Base-by-base conservation (phyloP, 805 yeast genomes). In the Zygosaccharomyces bailii region DNA sequence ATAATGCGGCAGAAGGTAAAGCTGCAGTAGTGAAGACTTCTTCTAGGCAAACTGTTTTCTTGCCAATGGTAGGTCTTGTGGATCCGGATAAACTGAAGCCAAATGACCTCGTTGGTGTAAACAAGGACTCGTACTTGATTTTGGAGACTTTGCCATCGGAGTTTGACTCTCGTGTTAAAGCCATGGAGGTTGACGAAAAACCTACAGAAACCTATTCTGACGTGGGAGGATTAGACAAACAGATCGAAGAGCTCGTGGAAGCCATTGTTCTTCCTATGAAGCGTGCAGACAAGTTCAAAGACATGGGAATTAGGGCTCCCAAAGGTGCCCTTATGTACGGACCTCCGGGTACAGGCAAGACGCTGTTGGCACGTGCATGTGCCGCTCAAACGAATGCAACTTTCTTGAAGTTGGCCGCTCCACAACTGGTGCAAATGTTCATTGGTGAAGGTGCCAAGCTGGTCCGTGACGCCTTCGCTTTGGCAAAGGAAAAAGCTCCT, bases 281-380 rank as follows among this genome's bases (percentile, higher is more conserved):
- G 67, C 96, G 93, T 66, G 95, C 96, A 18, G 99, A 93, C 44
- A 91, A 93, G 69, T 91, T 93, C 72, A 86, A 86, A 63, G 81
- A 80, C 47, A 74, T 93, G 69, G 99, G 99, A 45, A 90, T 93
- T 62, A 91, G 86, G 65, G 95, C 99, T 11, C 99, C 99, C 47
- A 93, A 93, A 67, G 99, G 99, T 66, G 98, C 96, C 3, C 74
- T 93, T 43, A 88, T 93, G 90, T 93, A 93, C 65, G 99, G 99
- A 29, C 98, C 99, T 6, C 99, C 99, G 43, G 99, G 99, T 66
- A 93, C 99, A 1, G 99, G 99, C 66, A 93, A 93, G 69, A 93
- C 99, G 1, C 73, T 93, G 49, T 75, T 93, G 54, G 99, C 99
- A 7, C 82, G 96, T 65, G 99, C 99, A 1, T 95, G 97, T 71